These are phyloP conservation scores for Aspergillus sparsus DNA, from an alignment of 495 filamentous ascomycete species.

Conservation along the genomic window DNA sequence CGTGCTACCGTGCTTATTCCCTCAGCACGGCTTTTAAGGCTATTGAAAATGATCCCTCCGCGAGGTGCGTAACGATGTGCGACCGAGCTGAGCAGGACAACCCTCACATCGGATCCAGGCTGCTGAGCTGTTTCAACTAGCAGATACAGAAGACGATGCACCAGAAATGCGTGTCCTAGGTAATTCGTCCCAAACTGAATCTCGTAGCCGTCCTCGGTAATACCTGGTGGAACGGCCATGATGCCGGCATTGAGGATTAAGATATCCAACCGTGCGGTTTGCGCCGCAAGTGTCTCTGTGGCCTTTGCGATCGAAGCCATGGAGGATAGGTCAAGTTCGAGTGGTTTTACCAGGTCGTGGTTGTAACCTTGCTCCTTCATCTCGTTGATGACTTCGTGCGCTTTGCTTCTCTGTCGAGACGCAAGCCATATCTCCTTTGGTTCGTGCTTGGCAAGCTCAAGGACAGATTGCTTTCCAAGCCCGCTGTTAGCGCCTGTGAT, in stretches of 20 bases:
- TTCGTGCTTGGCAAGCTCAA: constrained; percentile 4
- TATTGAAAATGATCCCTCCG: constrained; percentile 8
- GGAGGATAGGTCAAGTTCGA: constrained; percentile 48
- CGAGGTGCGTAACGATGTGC: not conserved
- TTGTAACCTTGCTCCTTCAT: not conserved
- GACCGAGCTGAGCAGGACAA: constrained; percentile 26
- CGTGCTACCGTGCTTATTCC: constrained; percentile 36
- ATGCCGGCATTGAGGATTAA: constrained; percentile 70
- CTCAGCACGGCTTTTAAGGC: constrained; percentile 2
- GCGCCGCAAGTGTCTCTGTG: constrained; percentile 31
- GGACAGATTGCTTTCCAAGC: constrained; percentile 5
- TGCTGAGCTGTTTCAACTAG: constrained; percentile 30
- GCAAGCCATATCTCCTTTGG: constrained; percentile 6
- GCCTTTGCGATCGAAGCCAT: constrained; percentile 43
- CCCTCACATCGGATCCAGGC: constrained; percentile 26
- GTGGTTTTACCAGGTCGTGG: not conserved
- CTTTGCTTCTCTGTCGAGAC: not conserved
- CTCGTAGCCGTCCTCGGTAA: constrained; percentile 64
- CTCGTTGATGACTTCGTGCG: not conserved
- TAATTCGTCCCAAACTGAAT: constrained; percentile 69
- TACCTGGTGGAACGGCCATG: constrained; percentile 50
- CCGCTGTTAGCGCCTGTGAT: constrained; percentile 13
- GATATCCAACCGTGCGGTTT: constrained; percentile 48
- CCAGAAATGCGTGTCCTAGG: constrained; percentile 63
- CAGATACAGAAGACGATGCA: constrained; percentile 56